phyloP scores from a whole-genome alignment of 2,329 filamentous ascomycete genomes.

The Zasmidium angulare region DNA sequence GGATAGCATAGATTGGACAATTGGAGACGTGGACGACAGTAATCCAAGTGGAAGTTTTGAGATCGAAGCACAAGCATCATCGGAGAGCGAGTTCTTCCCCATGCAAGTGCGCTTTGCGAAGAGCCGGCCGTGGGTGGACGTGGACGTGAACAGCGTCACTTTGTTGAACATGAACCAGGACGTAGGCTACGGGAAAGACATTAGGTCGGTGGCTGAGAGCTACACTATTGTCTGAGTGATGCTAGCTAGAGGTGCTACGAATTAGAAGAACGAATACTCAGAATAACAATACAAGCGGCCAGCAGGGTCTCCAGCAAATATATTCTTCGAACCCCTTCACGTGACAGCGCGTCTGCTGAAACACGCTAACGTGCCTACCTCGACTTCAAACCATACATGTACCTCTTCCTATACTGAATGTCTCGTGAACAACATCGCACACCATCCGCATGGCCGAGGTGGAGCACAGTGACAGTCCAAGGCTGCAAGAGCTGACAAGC shows the following conservation, averaged over 20 bases:
- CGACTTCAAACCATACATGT: not conserved
- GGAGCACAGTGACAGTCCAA: not conserved
- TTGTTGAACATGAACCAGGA: conserved; percentile 75
- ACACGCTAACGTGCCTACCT: not conserved
- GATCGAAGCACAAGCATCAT: conserved; percentile 84
- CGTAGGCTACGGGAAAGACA: conserved; percentile 78
- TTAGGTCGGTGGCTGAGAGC: conserved; percentile 73
- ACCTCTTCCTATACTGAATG: not conserved
- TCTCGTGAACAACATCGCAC: not conserved
- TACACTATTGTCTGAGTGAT: conserved; percentile 69
- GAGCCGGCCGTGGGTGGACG: conserved; percentile 80
- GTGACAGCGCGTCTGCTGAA: not conserved
- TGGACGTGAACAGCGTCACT: conserved; percentile 80
- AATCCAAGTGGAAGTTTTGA: conserved; percentile 88
- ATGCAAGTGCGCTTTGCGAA: conserved; percentile 92
- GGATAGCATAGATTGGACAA: conserved; percentile 89
- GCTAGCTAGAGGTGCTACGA: not conserved
- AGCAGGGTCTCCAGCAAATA: no score
- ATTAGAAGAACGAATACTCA: not conserved
- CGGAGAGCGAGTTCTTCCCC: conserved; percentile 96
- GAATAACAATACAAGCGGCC: not conserved
- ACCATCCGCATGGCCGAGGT: not conserved
- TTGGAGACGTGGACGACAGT: conserved; percentile 79
- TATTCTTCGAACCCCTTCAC: not conserved
- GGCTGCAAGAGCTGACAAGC: conserved; percentile 46